Evolutionary conservation across 495 filamentous ascomycete genomes (phyloP), one percentile per base, ranked within the genome.

Genomic region (Xylaria scruposa): DNA sequence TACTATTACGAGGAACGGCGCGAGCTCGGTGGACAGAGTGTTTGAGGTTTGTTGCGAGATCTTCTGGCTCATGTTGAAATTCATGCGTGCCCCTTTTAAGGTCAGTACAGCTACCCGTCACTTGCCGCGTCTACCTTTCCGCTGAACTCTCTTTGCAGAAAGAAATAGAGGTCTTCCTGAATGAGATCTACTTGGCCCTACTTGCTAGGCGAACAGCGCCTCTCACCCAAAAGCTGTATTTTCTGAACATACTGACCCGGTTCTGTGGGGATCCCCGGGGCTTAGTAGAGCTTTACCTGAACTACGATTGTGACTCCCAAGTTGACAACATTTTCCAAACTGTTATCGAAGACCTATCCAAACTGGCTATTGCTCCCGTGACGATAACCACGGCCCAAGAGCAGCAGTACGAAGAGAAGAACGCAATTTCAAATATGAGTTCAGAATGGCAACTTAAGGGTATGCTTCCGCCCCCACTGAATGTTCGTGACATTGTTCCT

Each of bases 31-130:
- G 36, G 91, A 91, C 68, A 88, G 87, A 73, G 93, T 99, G 0
- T 99, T 98, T 81, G 95, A 98, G 76, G 93, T 97, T 42, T 93
- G 92, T 81, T 97, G 94, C 76, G 97, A 98, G 81, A 97, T 98
- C 6, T 98, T 99, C 80, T 98, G 94, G 94, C 81, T 98, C 70
- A 97, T 98, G 91, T 81, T 97, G 6, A 97, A 94, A 78, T 88
- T 95, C 81, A 94, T 98, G 90, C 88, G 97, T 72, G 92, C 95
- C 0, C 92, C 94, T 79, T 92, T 98, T 80, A 99, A 98, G 90
- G 92, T 93, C 64, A 72, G 85, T 70, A 24, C 9, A 26, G 0
- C 5, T 1, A n/a, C 40, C 60, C 61, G 5, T 0, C 36, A 42
- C 53, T 3, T 3, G 29, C 29, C 29, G 42, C 12, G 24, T 29